Evolutionary conservation across 371 early-diverging fungal species (phyloP).

Genomic region (Mucor circinelloides): DNA sequence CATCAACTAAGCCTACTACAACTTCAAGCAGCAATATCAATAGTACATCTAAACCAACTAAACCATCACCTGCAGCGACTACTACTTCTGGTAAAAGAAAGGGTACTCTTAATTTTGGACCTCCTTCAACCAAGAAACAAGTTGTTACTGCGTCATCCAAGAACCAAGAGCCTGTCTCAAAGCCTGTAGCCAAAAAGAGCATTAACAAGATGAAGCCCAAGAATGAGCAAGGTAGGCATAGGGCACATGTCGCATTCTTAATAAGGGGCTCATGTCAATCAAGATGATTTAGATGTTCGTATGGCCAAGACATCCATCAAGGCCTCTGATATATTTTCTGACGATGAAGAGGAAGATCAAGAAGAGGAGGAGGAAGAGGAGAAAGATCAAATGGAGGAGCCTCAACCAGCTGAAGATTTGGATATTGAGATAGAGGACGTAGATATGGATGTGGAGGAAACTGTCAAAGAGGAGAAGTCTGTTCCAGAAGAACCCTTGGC

Average conservation of each 20-base stretch:
- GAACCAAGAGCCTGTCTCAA: not conserved
- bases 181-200: not conserved
- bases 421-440: constrained; percentile 5
- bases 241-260: not conserved
- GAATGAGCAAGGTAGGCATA: not conserved
- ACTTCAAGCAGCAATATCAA: not conserved
- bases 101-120: constrained; percentile 5
- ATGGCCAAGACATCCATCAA: constrained; percentile 21
- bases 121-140: constrained; percentile 9
- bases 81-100: not conserved
- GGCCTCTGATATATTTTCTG: constrained; percentile 18
- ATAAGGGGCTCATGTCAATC: not conserved
- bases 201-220: not conserved
- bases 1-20: not conserved
- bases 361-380: constrained; percentile 9
- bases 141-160: not conserved
- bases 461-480: not conserved
- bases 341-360: constrained; percentile 8
- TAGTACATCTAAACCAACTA: not conserved
- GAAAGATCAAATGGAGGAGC: not conserved
- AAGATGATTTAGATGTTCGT: constrained; percentile 9
- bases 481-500: not conserved
- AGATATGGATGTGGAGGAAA: constrained; percentile 5
- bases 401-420: constrained; percentile 9
- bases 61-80: not conserved